Base-by-base conservation (phyloP, 176 grass and related monocot species). In the Hordeum vulgare region DNA sequence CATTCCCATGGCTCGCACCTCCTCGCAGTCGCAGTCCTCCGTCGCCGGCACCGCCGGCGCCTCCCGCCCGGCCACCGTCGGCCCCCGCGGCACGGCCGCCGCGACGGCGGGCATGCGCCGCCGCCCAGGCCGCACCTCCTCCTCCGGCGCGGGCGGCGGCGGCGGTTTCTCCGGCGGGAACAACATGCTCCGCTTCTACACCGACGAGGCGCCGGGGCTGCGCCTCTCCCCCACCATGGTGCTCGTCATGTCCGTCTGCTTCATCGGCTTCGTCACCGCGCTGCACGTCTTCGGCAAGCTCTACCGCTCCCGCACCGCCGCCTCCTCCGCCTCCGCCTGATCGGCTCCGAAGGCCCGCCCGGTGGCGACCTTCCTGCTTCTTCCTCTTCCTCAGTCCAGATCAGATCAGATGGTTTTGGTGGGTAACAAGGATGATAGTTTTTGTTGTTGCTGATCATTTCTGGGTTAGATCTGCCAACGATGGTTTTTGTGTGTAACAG, bases 141-240 rank as follows among this genome's bases (percentile, higher is more conserved):
- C 84, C 41, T 67, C 71, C 9, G 71, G 44, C 27, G 11, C 49
- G 0, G 54, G 25, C 3, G 56, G 75, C 36, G 69, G 81, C 24
- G 86, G 63, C 20, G 89, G 85, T 29, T 88, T 87, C 88, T 89
- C 76, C 11, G 88, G 83, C 0, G 88, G 85, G 12, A 92, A 72
- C 88, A 95, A 92, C 90, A 95, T 95, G 93, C 90, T 95, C 21
- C 85, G 90, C 34, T 95, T 95, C 93, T 95, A 95, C 88, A 95
- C 93, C 76, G 93, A 95, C 63, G 93, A 95, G 78, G 90, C 80
- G 3, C 93, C 93, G 8, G 85, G 85, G 1, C 82, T 95, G 29
- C 89, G 91, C 64, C 91, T 95, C 83, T 86, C 88, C 0, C 93
- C 93, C 4, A 92, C 93, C 66, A 91, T 89, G 79, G 93, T 92